These are phyloP conservation scores for Magnaporthales sp. DNA, from an alignment of 2,329 filamentous ascomycete genomes.

Conservation along the genomic window DNA sequence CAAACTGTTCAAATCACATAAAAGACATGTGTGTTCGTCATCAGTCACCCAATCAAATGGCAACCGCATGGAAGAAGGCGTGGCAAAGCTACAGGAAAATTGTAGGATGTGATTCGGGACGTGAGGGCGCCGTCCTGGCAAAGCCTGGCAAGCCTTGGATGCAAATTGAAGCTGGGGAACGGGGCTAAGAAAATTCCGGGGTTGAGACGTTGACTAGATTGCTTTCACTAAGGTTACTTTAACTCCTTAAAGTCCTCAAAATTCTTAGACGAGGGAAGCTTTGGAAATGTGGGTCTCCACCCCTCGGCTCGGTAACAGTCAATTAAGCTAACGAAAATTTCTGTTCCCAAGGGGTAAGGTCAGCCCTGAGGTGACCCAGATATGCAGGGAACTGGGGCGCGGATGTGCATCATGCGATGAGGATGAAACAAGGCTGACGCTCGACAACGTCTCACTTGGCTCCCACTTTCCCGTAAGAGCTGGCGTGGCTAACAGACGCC, in stretches of 20 bases:
- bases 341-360: background rate
- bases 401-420: conserved; percentile 10
- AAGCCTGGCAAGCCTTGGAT: background rate
- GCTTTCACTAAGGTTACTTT: background rate
- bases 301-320: background rate
- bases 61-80: background rate
- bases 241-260: background rate
- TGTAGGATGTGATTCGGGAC: background rate
- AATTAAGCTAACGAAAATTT: background rate
- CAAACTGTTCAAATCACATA: background rate
- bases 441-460: conserved; percentile 11
- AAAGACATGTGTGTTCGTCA: background rate
- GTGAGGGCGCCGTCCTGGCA: conserved; percentile 1
- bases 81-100: background rate
- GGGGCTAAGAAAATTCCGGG: background rate
- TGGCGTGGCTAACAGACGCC: background rate
- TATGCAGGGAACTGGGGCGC: conserved; percentile 5
- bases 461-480: background rate
- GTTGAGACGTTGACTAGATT: background rate
- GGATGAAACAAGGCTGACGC: conserved; percentile 14
- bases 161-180: background rate
- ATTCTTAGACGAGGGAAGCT: background rate
- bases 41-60: background rate
- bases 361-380: background rate
- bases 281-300: background rate